Conservation (phyloP, 805 yeast species). For the Wickerhamiella australiensis region DNA sequence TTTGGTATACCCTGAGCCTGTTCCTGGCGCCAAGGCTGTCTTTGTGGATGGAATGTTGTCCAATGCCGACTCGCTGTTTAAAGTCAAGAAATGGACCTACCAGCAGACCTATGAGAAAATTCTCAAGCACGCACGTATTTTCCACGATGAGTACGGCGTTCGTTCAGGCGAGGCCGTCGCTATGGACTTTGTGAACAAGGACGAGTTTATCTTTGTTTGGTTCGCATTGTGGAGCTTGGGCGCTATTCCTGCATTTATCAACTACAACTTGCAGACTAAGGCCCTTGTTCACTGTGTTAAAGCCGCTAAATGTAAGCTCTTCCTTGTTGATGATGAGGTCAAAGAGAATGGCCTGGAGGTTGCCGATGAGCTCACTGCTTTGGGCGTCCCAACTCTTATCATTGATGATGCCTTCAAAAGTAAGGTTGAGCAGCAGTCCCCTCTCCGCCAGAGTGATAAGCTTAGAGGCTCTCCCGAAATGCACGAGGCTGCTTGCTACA, state of each 20-base stretch:
- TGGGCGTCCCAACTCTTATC: slow-evolving; percentile 17
- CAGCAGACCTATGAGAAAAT: slow-evolving; percentile 54
- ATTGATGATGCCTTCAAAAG: slow-evolving; percentile 35
- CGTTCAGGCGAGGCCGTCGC: slow-evolving; percentile 58
- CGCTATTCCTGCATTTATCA: slow-evolving; percentile 76
- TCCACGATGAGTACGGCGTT: slow-evolving; percentile 52
- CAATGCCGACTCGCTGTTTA: slow-evolving; percentile 40
- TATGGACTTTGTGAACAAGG: slow-evolving; percentile 68
- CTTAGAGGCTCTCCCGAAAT: slow-evolving; percentile 45
- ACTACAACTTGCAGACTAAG: slow-evolving; percentile 61
- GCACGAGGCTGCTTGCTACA: slow-evolving; percentile 54
- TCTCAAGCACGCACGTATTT: slow-evolving; percentile 51
- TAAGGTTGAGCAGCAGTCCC: slow-evolving; percentile 32
- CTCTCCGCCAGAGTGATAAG: slow-evolving; percentile 40
- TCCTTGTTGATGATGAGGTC: slow-evolving; percentile 67
- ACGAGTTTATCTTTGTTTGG: slow-evolving; percentile 70
- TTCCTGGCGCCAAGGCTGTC: slow-evolving; percentile 14
- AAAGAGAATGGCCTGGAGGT: slow-evolving; percentile 41
- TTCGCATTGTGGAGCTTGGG: slow-evolving; percentile 84
- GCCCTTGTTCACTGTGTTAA: slow-evolving; percentile 72
- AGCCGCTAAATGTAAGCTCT: slow-evolving; percentile 48
- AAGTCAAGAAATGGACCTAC: slow-evolving; percentile 54
- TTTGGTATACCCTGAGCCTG: slow-evolving; percentile 48
- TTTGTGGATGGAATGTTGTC: slow-evolving; percentile 24
- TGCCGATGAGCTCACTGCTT: slow-evolving; percentile 31